Base-by-base conservation (phyloP, 73 alveolate species). In the Paramecium caudatum region DNA sequence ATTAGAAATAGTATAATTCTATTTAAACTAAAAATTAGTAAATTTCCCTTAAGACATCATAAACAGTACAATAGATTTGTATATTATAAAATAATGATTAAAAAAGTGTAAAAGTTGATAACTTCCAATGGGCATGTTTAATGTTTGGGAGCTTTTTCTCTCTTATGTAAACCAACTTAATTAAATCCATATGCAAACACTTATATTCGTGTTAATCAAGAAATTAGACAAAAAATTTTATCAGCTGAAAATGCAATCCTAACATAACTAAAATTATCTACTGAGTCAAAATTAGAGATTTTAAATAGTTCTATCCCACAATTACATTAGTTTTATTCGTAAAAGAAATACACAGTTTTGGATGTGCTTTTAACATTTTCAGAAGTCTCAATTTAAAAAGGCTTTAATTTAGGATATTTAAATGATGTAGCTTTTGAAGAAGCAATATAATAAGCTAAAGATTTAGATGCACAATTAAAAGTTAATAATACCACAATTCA, bases 351-450 rank as follows among this genome's bases (percentile, higher is more conserved):
- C 43, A 37, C 88, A 41, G 49, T 45, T 43, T 19, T 21, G 39
- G 62, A 74, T 27, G 65, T 74, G 3, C 32, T 74, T 15, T 45
- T 74, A 19, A 41, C 69, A 41, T 74, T 41, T 43, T 19, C 32
- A 6, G 68, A 74, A 41, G 47, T 21, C 8, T 8, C 68, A 8
- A 19, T 74, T 5, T 30, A 41, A 8, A 23, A 37, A 41, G 88
- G 84, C 25, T 68, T 37, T 16, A 37, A 74, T 8, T 41, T 27
- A 30, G 62, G 62, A 0, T 74, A 74, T 43, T 41, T 74, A 30
- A 27, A 37, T 41, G 88, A 74, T 39, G 68, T 74, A 0, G 16
- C 23, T 45, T 74, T 74, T n/a, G 62, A 4, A 8, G 88, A 74
- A 17, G 88, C 88, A 16, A 37, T 74, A 0, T 19, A 12, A 2